Base-by-base conservation (phyloP, 805 yeast species). In the Metschnikowia borealis region DNA sequence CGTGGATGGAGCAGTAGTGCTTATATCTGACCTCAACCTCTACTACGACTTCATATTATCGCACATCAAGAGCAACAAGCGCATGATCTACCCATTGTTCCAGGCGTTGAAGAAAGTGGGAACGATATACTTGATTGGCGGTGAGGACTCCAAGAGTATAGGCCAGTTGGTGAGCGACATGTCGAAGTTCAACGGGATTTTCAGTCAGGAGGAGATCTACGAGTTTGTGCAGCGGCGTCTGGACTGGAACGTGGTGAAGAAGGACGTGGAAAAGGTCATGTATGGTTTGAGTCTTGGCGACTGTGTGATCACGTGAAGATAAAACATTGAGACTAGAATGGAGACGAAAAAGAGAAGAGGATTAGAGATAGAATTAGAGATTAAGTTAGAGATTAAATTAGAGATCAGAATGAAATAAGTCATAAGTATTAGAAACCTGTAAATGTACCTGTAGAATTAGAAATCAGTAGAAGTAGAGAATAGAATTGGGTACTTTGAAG, bases 121-220 rank as follows among this genome's bases (percentile, higher is more conserved):
- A 0, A 92, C 87, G 60, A 71, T 92, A 23, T 94, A 82, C 63
- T 70, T 94, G 46, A 85, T 92, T 21, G 74, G 80, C 36, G 81
- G 83, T 13, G 69, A 72, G 36, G 94, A 89, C 56, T 85, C 96
- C 0, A 87, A 85, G 61, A 90, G 90, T 29, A 74, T 92, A 18
- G 98, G 97, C 0, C 81, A 81, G 54, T 77, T 92, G 52, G 84
- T 91, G 44, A 81, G 92, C 52, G 97, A 90, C 63, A 74, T 89
- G 56, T 82, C 87, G 47, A 80, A 91, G 60, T 94, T 89, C 66
- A 86, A 89, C 57, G 97, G 97, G 1, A 82, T 92, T 4, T 86
- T 92, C 62, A 81, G 84, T 29, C 96, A 95, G 42, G 98, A 94
- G 59, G 99, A 92, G 58, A 85, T 92, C n/a, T 87, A 89, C 61